Conservation (phyloP, 2,329 filamentous ascomycete genomes). For the Phaeosphaeria sp. region DNA sequence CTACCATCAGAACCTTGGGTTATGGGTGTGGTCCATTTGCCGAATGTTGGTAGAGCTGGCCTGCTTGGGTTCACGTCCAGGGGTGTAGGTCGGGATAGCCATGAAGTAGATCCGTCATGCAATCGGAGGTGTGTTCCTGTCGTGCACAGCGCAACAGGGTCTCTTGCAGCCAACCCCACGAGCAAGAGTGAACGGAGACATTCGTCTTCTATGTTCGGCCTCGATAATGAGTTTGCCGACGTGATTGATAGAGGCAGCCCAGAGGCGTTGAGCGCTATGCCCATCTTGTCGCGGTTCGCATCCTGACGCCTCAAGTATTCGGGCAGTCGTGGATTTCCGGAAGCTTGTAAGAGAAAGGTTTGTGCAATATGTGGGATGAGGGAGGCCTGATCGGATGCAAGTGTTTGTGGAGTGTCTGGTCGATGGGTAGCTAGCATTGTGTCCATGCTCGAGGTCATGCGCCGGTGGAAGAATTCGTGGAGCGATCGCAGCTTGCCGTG, state of each 20-base stretch:
- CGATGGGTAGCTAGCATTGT: slow-evolving; percentile 14
- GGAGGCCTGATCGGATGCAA: slow-evolving; percentile 6
- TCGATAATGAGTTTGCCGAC: slow-evolving; percentile 32
- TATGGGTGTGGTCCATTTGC: slow-evolving; percentile 18
- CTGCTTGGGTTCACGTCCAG: slow-evolving; percentile 25
- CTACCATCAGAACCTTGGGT: slow-evolving; percentile 40
- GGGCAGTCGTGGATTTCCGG: slow-evolving; percentile 51
- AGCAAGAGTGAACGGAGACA: slow-evolving; percentile 51
- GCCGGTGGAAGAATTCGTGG: slow-evolving; percentile 23
- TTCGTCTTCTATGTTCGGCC: slow-evolving; percentile 47
- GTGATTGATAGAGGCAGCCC: slow-evolving; percentile 48
- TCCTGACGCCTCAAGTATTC: slow-evolving; percentile 48
- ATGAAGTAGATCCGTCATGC: slow-evolving; percentile 42
- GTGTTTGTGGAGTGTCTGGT: slow-evolving; percentile 22
- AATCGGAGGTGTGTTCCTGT: slow-evolving; percentile 40
- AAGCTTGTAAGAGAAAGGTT: slow-evolving; percentile 50
- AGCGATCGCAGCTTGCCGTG: slow-evolving; percentile 29
- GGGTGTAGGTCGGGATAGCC: slow-evolving; percentile 38
- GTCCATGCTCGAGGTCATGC: slow-evolving; percentile 7
- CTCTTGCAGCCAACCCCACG: slow-evolving; percentile 49
- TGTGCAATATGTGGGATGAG: slow-evolving; percentile 39
- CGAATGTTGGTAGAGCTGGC: slow-evolving; percentile 18
- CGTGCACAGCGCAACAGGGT: slow-evolving; percentile 51
- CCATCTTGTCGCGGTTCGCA: slow-evolving; percentile 52
- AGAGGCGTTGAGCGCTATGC: slow-evolving; percentile 51